Evolutionary conservation across 2,329 filamentous ascomycete species (phyloP).

Genomic region (Cladobotryum mycophilum): DNA sequence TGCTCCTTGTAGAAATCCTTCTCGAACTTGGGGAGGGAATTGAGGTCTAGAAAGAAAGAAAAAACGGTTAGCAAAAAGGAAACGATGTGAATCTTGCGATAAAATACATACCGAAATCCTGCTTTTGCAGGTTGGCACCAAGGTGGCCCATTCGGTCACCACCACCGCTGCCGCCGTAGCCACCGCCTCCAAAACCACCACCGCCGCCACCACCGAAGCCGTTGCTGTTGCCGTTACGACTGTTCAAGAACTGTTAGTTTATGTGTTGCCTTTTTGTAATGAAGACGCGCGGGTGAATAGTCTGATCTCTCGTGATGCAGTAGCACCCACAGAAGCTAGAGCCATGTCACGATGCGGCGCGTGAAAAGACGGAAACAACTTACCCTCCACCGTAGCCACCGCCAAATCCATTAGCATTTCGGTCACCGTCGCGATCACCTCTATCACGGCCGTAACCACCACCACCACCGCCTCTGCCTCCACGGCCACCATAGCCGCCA

Average conservation of each 20-base stretch:
- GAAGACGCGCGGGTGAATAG: not conserved
- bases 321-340: not conserved
- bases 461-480: constrained; percentile 25
- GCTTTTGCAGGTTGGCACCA: constrained; percentile 78
- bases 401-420: constrained; percentile 26
- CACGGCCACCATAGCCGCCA: constrained; percentile 29
- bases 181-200: constrained; percentile 31
- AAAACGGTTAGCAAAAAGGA: not conserved
- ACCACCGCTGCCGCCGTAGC: constrained; percentile 51
- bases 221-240: constrained; percentile 21
- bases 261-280: not conserved
- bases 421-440: constrained; percentile 41
- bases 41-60: constrained; percentile 53
- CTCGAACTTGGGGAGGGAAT: constrained; percentile 86
- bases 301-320: constrained; percentile 22
- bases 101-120: constrained; percentile 70
- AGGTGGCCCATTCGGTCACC: constrained; percentile 94
- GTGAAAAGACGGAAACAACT: constrained; percentile 18
- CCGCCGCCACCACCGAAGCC: constrained; percentile 31
- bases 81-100: not conserved
- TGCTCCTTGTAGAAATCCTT: constrained; percentile 99
- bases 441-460: constrained; percentile 38
- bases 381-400: constrained; percentile 33
- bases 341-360: not conserved
- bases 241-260: constrained; percentile 39